Percentiles rank a stretch among this genome's conserved stretches.
phyloP scores from a whole-genome alignment of 108 stramenopile species.

The Cyclotella baltica region DNA sequence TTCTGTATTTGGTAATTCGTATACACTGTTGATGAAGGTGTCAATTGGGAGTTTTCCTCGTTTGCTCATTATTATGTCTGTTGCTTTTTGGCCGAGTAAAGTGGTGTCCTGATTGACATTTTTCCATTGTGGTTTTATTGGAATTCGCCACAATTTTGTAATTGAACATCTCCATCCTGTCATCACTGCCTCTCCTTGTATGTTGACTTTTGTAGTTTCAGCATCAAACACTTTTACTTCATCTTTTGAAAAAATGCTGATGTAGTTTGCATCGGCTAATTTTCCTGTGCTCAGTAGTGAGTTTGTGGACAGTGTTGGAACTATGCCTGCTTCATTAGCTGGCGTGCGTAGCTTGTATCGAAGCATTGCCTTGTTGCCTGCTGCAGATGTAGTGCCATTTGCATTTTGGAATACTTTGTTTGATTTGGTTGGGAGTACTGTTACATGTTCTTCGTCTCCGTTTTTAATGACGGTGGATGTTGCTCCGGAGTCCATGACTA shows the following conservation, averaged over 20 bases:
- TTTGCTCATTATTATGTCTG: not conserved
- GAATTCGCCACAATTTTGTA: not conserved
- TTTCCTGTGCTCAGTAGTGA: constrained; percentile 21
- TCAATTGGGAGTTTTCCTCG: not conserved
- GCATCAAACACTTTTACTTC: not conserved
- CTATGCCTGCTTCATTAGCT: constrained; percentile 3
- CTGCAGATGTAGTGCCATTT: not conserved
- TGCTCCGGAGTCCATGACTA: not conserved
- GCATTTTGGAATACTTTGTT: not conserved
- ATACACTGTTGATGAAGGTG: constrained; percentile 7
- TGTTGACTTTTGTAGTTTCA: not conserved
- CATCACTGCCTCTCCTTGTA: not conserved
- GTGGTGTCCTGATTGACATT: not conserved
- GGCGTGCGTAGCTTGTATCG: not conserved
- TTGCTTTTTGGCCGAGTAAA: not conserved
- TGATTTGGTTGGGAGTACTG: not conserved
- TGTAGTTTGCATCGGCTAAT: constrained; percentile 18
- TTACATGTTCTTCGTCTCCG: not conserved
- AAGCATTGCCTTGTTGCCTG: not conserved
- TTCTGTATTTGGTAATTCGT: not conserved
- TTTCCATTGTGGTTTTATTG: not conserved
- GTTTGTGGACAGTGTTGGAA: not conserved
- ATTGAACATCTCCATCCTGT: not conserved
- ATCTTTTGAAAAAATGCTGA: not conserved
- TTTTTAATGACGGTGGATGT: not conserved